Conservation (phyloP, 1,139 yeast species). For the Debaryomyces singareniensis region DNA sequence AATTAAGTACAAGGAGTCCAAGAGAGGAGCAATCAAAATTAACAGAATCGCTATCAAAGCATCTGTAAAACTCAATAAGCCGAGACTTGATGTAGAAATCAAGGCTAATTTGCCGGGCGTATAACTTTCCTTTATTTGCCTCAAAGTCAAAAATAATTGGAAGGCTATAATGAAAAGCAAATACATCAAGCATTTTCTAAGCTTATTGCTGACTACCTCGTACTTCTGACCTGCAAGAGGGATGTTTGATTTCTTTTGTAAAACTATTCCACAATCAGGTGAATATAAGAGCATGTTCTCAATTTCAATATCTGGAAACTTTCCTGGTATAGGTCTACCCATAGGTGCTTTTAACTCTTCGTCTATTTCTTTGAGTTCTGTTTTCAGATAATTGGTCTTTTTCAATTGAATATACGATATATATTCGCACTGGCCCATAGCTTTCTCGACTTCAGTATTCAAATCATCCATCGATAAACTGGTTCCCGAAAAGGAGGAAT, state of each 20-base stretch:
- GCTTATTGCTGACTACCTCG: slow-evolving; percentile 40
- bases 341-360: slow-evolving; percentile 63
- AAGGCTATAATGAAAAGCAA: slow-evolving; percentile 39
- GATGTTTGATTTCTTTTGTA: slow-evolving; percentile 27
- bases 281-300: slow-evolving; percentile 62
- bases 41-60: slow-evolving; percentile 61
- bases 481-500: slow-evolving; percentile 31
- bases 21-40: slow-evolving; percentile 46
- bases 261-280: slow-evolving; percentile 76
- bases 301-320: slow-evolving; percentile 51
- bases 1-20: slow-evolving; percentile 55
- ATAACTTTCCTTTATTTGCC: slow-evolving; percentile 63
- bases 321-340: slow-evolving; percentile 62
- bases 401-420: slow-evolving; percentile 62
- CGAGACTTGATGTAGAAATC: slow-evolving; percentile 30
- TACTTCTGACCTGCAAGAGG: slow-evolving; percentile 49
- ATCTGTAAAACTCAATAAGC: slow-evolving; percentile 70
- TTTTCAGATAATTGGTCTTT: slow-evolving; percentile 46
- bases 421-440: slow-evolving; percentile 62
- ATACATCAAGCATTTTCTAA: slow-evolving; percentile 41
- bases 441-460: slow-evolving; percentile 26
- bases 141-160: slow-evolving; percentile 29
- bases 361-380: slow-evolving; percentile 58
- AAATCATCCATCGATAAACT: slow-evolving; percentile 34
- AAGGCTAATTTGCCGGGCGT: slow-evolving; percentile 70